Conservation (phyloP, 257 asterid genomes). For the Plantago elongata region DNA sequence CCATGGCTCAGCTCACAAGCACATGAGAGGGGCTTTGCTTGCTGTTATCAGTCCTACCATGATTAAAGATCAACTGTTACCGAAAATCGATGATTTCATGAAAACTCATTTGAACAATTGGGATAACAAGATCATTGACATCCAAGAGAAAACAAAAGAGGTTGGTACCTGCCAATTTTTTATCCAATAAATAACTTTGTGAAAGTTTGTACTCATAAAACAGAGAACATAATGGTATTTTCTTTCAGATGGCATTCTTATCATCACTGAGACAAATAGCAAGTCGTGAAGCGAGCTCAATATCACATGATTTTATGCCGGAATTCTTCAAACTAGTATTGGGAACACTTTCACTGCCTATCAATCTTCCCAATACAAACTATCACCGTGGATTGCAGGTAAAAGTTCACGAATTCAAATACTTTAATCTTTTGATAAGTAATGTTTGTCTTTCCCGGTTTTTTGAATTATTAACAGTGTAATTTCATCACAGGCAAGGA, state of each 20-base stretch:
- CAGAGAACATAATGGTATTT: background rate
- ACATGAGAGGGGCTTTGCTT: slow-evolving; percentile 79
- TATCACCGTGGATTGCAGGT: slow-evolving; percentile 85
- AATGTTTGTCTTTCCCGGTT: no score
- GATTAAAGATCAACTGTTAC: slow-evolving; percentile 61
- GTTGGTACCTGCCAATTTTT: slow-evolving; percentile 29
- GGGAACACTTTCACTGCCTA: slow-evolving; percentile 93
- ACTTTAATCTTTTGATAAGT: background rate
- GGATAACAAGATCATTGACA: slow-evolving; percentile 60
- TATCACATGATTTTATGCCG: slow-evolving; percentile 70
- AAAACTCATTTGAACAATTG: slow-evolving; percentile 56
- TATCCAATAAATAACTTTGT: slow-evolving; percentile 28
- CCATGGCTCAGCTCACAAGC: slow-evolving; percentile 71
- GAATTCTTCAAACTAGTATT: slow-evolving; percentile 80
- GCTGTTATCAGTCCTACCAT: slow-evolving; percentile 63
- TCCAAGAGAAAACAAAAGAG: slow-evolving; percentile 75
- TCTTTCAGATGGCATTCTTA: slow-evolving; percentile 80
- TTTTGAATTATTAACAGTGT: no score
- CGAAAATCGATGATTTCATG: slow-evolving; percentile 67
- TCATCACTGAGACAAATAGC: slow-evolving; percentile 88
- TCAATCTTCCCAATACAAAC: slow-evolving; percentile 82
- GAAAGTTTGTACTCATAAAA: slow-evolving; percentile 10
- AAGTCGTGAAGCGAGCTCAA: slow-evolving; percentile 57
- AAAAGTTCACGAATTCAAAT: slow-evolving; percentile 10
- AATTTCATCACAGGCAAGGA: slow-evolving; percentile 63